Conservation (phyloP, 495 filamentous ascomycete species). For the Xylaria flabelliformis region DNA sequence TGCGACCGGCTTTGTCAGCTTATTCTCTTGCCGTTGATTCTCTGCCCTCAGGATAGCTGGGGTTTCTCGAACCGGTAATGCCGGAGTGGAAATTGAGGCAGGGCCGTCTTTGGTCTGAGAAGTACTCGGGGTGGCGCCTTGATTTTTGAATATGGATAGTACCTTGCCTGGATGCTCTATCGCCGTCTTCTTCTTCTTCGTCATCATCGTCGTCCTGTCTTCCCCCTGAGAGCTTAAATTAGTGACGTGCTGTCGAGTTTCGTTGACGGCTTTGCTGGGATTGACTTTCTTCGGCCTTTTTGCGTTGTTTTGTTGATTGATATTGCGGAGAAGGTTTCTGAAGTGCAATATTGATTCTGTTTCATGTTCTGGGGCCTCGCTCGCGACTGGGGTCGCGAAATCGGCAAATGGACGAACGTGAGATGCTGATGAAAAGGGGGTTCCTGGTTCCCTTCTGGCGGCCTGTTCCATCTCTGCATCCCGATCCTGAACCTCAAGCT, state of each 20-base stretch:
- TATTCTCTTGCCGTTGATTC: background rate
- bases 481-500: background rate
- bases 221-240: background rate
- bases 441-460: background rate
- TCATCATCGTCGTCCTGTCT: background rate
- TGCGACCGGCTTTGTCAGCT: background rate
- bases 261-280: background rate
- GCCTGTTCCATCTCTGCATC: background rate
- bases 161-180: background rate
- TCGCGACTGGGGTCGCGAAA: background rate
- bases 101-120: background rate
- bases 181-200: background rate
- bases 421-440: background rate
- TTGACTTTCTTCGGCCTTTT: background rate
- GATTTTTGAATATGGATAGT: background rate
- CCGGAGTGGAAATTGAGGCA: background rate
- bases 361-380: background rate
- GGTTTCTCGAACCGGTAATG: background rate
- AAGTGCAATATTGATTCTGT: background rate
- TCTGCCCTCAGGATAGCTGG: background rate
- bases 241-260: background rate
- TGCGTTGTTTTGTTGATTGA: background rate
- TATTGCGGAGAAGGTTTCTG: background rate
- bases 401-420: conserved; percentile 1
- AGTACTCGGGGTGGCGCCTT: background rate